Evolutionary conservation across 768 basidiomycete species (phyloP).

Genomic region (Pluteus cervinus): DNA sequence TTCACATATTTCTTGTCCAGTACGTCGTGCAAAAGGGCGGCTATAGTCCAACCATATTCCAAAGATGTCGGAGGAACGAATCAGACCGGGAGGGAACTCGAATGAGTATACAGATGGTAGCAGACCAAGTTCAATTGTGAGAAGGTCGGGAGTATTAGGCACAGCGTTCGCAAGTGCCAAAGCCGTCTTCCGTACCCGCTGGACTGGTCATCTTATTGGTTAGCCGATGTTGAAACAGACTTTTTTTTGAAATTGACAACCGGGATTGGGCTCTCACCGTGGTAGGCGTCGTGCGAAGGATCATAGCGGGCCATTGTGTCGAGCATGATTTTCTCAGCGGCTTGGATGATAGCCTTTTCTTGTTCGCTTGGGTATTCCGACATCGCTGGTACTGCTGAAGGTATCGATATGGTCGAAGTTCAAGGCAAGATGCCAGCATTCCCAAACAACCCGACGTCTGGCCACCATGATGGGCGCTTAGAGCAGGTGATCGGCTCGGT

Average conservation of each 20-base stretch:
- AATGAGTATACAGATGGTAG: constrained; percentile 4
- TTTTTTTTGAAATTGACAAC: constrained; percentile 2
- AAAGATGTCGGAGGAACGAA: background rate
- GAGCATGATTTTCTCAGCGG: constrained; percentile 65
- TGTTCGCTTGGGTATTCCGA: constrained; percentile 42
- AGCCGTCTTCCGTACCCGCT: constrained; percentile 77
- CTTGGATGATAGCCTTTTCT: constrained; percentile 47
- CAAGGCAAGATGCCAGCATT: background rate
- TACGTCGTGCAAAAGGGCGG: constrained; percentile 86
- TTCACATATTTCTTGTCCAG: constrained; percentile 82
- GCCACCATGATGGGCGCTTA: background rate
- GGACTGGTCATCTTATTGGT: constrained; percentile 38
- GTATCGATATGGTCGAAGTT: constrained; percentile 2
- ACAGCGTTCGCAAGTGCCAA: constrained; percentile 54
- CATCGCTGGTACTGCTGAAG: too few species aligned
- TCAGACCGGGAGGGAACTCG: constrained; percentile 1
- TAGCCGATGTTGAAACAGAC: background rate
- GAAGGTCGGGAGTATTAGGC: constrained; percentile 51
- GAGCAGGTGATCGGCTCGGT: background rate
- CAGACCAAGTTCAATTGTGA: constrained; percentile 66
- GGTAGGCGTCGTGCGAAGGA: constrained; percentile 74
- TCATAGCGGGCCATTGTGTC: constrained; percentile 74
- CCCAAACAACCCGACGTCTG: background rate
- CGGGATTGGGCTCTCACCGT: constrained; percentile 44
- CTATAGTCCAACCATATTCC: too few species aligned